A percentile compares a stretch with the other conserved stretches of the same genome.
phyloP scores from a whole-genome alignment of 1,284 basidiomycete species.

The Neolentinus lepideus region DNA sequence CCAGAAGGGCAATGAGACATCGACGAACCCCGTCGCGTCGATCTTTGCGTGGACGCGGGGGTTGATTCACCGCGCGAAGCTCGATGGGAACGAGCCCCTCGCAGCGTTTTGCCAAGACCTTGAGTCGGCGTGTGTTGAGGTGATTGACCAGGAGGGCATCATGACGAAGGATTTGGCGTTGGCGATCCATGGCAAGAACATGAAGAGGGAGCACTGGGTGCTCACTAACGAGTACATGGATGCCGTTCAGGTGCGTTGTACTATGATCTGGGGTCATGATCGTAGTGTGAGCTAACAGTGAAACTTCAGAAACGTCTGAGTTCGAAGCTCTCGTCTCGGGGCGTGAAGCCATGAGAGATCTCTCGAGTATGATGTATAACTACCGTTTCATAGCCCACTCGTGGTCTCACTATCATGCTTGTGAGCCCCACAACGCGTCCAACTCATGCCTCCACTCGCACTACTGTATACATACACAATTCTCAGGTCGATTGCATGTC shows the following conservation, averaged over 20 bases:
- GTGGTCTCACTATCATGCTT: too few species aligned
- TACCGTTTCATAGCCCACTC: too few species aligned
- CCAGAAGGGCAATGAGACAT: conserved; percentile 94
- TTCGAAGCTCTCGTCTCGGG: conserved; percentile 27
- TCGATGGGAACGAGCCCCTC: conserved; percentile 81
- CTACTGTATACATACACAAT: too few species aligned
- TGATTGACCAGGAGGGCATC: conserved; percentile 83
- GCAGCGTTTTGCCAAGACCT: conserved; percentile 74
- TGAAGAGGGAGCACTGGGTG: conserved; percentile 93
- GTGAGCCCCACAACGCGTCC: too few species aligned
- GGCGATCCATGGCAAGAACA: conserved; percentile 88
- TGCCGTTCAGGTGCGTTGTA: conserved; percentile 71
- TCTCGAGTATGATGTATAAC: too few species aligned
- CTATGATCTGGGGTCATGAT: not conserved
- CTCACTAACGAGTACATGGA: conserved; percentile 90
- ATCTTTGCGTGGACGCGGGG: conserved; percentile 99
- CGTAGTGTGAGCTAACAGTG: not conserved
- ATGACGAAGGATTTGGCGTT: conserved; percentile 98
- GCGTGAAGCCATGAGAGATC: too few species aligned
- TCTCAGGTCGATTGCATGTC: too few species aligned
- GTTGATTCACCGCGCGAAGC: conserved; percentile 87
- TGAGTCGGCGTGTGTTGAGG: conserved; percentile 86
- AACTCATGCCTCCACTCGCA: too few species aligned
- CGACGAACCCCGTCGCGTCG: conserved; percentile 96
- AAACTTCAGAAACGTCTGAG: conserved; percentile 45